phyloP scores from a whole-genome alignment of 2,329 filamentous ascomycete species.

The Diaporthe destruens region DNA sequence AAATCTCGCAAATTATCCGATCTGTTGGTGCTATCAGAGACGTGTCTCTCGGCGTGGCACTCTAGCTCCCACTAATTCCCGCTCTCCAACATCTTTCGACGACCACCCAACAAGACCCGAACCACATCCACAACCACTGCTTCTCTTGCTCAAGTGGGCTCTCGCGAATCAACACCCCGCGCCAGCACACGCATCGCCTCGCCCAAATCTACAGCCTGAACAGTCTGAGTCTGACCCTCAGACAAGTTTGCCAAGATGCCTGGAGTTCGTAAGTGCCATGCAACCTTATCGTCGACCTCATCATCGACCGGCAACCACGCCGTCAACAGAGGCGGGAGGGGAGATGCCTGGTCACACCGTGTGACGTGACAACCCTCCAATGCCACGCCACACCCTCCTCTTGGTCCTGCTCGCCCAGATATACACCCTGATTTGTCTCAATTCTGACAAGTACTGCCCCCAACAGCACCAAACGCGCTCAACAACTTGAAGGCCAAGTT shows the following conservation, averaged over 20 bases:
- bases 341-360: slow-evolving; percentile 30
- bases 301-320: slow-evolving; percentile 23
- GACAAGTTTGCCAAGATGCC: slow-evolving; percentile 57
- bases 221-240: background rate
- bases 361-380: slow-evolving; percentile 11
- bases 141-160: slow-evolving; percentile 14
- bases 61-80: slow-evolving; percentile 13
- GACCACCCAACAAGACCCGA: slow-evolving; percentile 15
- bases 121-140: slow-evolving; percentile 15
- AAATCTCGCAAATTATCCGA: slow-evolving; percentile 41
- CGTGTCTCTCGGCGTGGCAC: slow-evolving; percentile 38
- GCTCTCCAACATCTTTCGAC: slow-evolving; percentile 5
- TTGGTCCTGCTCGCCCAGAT: background rate
- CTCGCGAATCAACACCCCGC: slow-evolving; percentile 4
- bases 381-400: slow-evolving; percentile 22
- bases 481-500: slow-evolving; percentile 69
- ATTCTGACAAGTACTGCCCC: slow-evolving; percentile 42
- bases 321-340: slow-evolving; percentile 23
- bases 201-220: slow-evolving; percentile 2
- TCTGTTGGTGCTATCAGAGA: slow-evolving; percentile 30
- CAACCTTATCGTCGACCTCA: slow-evolving; percentile 7
- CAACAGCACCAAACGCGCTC: slow-evolving; percentile 61
- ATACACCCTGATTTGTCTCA: background rate
- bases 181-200: slow-evolving; percentile 7
- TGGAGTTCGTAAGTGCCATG: slow-evolving; percentile 62